Conservation (phyloP, 1,139 yeast species). For the Blastobotrys proliferans region DNA sequence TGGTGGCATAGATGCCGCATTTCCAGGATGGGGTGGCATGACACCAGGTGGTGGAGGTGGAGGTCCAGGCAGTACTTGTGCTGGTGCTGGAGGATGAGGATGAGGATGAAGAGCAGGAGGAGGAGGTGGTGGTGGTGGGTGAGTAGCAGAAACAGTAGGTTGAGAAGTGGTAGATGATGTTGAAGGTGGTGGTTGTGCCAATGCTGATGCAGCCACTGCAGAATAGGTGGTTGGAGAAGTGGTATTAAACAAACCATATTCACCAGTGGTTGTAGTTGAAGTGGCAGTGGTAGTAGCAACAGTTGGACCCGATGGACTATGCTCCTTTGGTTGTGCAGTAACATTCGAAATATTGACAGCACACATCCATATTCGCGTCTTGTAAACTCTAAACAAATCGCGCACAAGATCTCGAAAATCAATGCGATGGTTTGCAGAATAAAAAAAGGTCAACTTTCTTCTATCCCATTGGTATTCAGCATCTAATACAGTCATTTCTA, state of each 20-base stretch:
- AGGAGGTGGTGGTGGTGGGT: slow-evolving; percentile 3
- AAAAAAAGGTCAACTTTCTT: slow-evolving; percentile 87
- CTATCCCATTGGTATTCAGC: slow-evolving; percentile 97
- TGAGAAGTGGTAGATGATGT: neutral
- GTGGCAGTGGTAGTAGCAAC: slow-evolving; percentile 1
- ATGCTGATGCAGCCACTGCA: neutral
- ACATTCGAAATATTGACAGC: slow-evolving; percentile 46
- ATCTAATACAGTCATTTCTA: slow-evolving; percentile 51
- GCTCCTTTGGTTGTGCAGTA: neutral
- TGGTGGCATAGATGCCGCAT: slow-evolving; percentile 1
- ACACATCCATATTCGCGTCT: slow-evolving; percentile 96
- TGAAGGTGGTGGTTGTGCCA: neutral
- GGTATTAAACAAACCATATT: neutral
- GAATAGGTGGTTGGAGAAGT: slow-evolving; percentile 1
- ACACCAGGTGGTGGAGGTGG: slow-evolving; percentile 9
- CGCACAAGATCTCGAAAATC: slow-evolving; percentile 91
- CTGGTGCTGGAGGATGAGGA: neutral
- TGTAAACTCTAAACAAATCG: slow-evolving; percentile 87
- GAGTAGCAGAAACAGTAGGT: neutral
- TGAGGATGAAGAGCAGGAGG: neutral
- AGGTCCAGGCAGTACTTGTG: slow-evolving; percentile 4
- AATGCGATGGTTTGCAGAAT: slow-evolving; percentile 74
- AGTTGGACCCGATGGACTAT: neutral
- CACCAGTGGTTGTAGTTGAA: neutral
- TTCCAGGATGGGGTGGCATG: slow-evolving; percentile 1